These are phyloP conservation scores for Metschnikowia matae DNA, from an alignment of 805 yeast genomes.

Conservation along the genomic window DNA sequence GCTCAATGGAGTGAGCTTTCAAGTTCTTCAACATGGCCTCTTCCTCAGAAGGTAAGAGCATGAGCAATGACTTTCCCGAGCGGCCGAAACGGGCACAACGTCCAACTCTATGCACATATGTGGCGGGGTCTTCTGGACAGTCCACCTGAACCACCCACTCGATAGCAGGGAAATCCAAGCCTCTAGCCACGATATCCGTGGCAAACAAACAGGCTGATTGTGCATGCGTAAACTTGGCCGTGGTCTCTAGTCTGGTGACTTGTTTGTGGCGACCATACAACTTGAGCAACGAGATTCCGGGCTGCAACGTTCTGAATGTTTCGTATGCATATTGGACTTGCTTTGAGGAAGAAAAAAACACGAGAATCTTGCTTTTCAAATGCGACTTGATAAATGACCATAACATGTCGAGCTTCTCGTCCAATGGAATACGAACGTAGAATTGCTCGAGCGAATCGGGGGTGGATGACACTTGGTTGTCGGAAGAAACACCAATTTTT, in stretches of 20 bases:
- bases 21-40: conserved; percentile 67
- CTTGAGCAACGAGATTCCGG: conserved; percentile 85
- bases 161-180: conserved; percentile 86
- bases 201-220: conserved; percentile 81
- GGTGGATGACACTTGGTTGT: conserved; percentile 56
- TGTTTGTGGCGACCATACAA: conserved; percentile 89
- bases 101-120: conserved; percentile 89
- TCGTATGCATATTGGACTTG: conserved; percentile 90
- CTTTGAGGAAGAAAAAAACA: conserved; percentile 81
- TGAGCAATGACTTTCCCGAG: conserved; percentile 73
- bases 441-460: conserved; percentile 86
- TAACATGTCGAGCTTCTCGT: conserved; percentile 78
- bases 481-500: conserved; percentile 37
- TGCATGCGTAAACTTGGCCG: conserved; percentile 70
- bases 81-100: conserved; percentile 86
- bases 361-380: conserved; percentile 72
- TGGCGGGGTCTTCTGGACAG: conserved; percentile 86
- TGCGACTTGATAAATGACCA: conserved; percentile 87
- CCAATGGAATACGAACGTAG: conserved; percentile 64
- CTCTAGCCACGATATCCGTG: conserved; percentile 89
- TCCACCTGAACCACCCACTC: conserved; percentile 95
- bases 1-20: conserved; percentile 58
- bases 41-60: conserved; percentile 82
- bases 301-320: conserved; percentile 79
- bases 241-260: conserved; percentile 79